Conservation (phyloP, 2,329 filamentous ascomycete species). For the Neobulgaria alba region DNA sequence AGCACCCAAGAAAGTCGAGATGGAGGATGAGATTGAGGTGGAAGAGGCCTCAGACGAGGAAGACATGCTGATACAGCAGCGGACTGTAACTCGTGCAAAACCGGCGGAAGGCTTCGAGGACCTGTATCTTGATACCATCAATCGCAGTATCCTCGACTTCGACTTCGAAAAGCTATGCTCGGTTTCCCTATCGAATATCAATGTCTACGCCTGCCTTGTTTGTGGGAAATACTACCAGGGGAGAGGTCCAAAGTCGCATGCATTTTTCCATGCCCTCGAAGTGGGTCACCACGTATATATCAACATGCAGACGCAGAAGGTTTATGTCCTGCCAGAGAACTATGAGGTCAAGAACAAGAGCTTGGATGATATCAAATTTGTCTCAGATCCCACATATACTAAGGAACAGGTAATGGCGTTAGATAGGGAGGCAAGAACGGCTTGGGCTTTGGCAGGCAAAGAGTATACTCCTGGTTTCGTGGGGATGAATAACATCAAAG, state of each 20-base stretch:
- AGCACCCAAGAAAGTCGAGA: constrained; percentile 13
- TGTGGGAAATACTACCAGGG: constrained; percentile 98
- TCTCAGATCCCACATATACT: constrained; percentile 82
- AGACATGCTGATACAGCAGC: constrained; percentile 48
- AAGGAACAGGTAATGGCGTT: constrained; percentile 71
- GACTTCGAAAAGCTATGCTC: constrained; percentile 99
- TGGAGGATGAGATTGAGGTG: constrained; percentile 17
- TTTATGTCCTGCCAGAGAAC: constrained; percentile 88
- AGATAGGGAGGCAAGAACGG: constrained; percentile 55
- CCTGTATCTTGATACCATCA: constrained; percentile 94
- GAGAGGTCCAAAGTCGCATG: constrained; percentile 85
- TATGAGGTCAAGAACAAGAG: constrained; percentile 95
- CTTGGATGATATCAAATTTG: constrained; percentile 96
- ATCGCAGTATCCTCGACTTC: constrained; percentile 87
- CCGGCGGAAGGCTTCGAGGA: constrained; percentile 87
- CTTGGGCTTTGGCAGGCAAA: constrained; percentile 73
- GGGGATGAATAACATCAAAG: constrained; percentile 99
- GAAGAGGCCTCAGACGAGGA: constrained; percentile 29
- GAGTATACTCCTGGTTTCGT: constrained; percentile 91
- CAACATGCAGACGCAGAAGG: constrained; percentile 89
- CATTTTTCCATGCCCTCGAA: constrained; percentile 95
- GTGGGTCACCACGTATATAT: constrained; percentile 96
- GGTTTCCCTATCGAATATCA: constrained; percentile 92
- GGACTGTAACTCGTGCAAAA: constrained; percentile 35
- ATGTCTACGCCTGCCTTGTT: constrained; percentile 94